phyloP scores from a whole-genome alignment of 2,329 filamentous ascomycete species.

The Hypoxylon sp. region DNA sequence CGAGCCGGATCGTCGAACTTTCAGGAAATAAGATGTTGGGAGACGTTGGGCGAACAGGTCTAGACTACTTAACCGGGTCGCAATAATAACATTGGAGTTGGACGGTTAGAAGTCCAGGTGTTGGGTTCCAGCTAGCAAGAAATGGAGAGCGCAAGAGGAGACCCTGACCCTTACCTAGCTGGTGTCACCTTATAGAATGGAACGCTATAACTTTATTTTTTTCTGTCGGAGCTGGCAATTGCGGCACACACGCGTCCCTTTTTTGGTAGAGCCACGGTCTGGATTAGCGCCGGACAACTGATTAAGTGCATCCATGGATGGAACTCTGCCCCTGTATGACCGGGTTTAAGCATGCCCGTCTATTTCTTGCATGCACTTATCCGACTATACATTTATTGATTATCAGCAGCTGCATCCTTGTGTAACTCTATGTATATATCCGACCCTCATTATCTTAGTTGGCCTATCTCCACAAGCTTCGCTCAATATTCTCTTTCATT shows the following conservation, averaged over 20 bases:
- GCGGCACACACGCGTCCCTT: constrained; percentile 19
- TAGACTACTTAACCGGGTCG: background rate
- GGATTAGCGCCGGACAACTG: constrained; percentile 24
- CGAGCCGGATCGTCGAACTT: background rate
- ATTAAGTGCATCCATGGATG: constrained; percentile 16
- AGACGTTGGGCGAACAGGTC: constrained; percentile 3
- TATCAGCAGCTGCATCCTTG: background rate
- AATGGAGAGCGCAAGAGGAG: constrained; percentile 18
- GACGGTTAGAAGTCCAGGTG: background rate
- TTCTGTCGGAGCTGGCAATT: constrained; percentile 15
- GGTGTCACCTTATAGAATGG: constrained; percentile 31
- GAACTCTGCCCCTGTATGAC: background rate
- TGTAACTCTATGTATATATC: constrained; percentile 7
- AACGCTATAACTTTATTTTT: constrained; percentile 42
- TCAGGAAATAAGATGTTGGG: background rate
- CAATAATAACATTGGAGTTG: background rate
- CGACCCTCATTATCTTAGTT: background rate
- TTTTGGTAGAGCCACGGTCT: constrained; percentile 20
- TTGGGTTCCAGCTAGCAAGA: constrained; percentile 1
- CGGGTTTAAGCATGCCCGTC: background rate
- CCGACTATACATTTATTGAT: background rate
- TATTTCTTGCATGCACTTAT: constrained; percentile 16
- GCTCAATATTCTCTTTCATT: background rate
- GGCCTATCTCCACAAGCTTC: background rate
- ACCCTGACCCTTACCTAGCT: constrained; percentile 31